These are phyloP conservation scores for Trichoderma atroviride DNA, from an alignment of 2,329 filamentous ascomycete species.

Conservation along the genomic window DNA sequence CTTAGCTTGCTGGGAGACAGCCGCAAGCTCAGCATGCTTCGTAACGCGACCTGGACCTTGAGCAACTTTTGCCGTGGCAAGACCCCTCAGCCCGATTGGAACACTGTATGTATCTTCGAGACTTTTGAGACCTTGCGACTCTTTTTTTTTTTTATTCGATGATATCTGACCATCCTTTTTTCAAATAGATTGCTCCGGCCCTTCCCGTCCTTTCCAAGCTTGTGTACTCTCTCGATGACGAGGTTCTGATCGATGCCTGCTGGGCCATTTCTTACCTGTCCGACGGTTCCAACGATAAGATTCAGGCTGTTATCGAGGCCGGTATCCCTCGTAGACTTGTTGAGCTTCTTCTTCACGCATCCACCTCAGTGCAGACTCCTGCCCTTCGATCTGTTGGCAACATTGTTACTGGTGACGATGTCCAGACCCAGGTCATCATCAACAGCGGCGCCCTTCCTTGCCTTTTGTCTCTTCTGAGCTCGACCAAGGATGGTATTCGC, in stretches of 20 bases:
- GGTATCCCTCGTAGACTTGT: conserved; percentile 95
- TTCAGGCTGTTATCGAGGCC: conserved; percentile 97
- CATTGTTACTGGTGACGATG: conserved; percentile 97
- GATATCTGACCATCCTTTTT: not conserved
- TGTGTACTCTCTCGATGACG: conserved; percentile 96
- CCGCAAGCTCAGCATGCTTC: conserved; percentile 98
- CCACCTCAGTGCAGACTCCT: conserved; percentile 96
- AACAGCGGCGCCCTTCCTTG: conserved; percentile 94
- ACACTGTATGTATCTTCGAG: conserved; percentile 67
- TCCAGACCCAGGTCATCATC: conserved; percentile 99
- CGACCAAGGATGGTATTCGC: conserved; percentile 96
- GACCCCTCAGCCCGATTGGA: conserved; percentile 98
- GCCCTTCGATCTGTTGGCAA: conserved; percentile 97
- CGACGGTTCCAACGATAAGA: conserved; percentile 98
- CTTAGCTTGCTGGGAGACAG: conserved; percentile 91
- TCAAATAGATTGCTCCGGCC: conserved; percentile 82
- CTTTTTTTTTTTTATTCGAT: conserved; percentile 11
- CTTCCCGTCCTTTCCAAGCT: conserved; percentile 95
- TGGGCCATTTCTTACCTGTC: conserved; percentile 99
- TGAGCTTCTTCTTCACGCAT: conserved; percentile 96
- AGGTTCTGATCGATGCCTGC: conserved; percentile 97
- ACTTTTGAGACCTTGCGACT: too few relatives aligned
- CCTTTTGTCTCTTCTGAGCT: conserved; percentile 90
- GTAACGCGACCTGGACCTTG: conserved; percentile 97
- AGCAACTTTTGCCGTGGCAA: conserved; percentile 99